phyloP scores from a whole-genome alignment of 331 rosid genomes.

The Phaseolus coccineus region DNA sequence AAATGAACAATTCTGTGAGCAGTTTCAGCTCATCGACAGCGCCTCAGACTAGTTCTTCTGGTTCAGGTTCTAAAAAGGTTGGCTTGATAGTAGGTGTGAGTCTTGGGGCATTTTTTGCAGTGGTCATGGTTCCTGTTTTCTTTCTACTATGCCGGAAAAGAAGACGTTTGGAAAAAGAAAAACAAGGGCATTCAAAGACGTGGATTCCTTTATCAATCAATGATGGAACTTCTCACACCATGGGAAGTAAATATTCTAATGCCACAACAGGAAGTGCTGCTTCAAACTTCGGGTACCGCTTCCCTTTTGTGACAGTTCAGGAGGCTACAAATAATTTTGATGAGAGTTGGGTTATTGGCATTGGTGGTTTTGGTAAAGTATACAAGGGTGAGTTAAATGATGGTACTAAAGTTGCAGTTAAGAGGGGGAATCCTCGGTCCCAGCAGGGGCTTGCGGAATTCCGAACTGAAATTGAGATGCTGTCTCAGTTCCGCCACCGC shows the following conservation, averaged over 20 bases:
- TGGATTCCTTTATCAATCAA: conserved; percentile 70
- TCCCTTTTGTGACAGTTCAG: conserved; percentile 71
- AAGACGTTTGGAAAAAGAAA: conserved; percentile 47
- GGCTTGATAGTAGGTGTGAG: conserved; percentile 71
- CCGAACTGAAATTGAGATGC: conserved; percentile 84
- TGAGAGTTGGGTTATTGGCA: conserved; percentile 79
- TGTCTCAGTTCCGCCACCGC: conserved; percentile 90
- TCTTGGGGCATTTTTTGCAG: conserved; percentile 52
- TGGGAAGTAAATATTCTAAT: conserved; percentile 76
- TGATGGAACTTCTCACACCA: conserved; percentile 73
- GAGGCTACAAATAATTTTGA: conserved; percentile 80
- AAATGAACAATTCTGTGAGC: conserved; percentile 72
- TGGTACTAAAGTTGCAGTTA: conserved; percentile 88
- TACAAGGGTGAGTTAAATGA: conserved; percentile 74
- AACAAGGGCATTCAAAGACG: conserved; percentile 66
- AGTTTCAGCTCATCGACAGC: conserved; percentile 57
- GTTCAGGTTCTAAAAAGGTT: conserved; percentile 54
- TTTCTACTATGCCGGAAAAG: conserved; percentile 55
- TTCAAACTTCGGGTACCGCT: conserved; percentile 63
- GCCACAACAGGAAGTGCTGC: conserved; percentile 70
- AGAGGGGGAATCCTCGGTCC: conserved; percentile 84
- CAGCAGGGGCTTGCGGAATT: conserved; percentile 87
- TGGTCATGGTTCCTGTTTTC: conserved; percentile 49
- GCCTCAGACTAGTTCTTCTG: conserved; percentile 22
- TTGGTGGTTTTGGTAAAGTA: conserved; percentile 91